Conservation (phyloP, 1,284 basidiomycete genomes). For the Leccinum ambiguum region DNA sequence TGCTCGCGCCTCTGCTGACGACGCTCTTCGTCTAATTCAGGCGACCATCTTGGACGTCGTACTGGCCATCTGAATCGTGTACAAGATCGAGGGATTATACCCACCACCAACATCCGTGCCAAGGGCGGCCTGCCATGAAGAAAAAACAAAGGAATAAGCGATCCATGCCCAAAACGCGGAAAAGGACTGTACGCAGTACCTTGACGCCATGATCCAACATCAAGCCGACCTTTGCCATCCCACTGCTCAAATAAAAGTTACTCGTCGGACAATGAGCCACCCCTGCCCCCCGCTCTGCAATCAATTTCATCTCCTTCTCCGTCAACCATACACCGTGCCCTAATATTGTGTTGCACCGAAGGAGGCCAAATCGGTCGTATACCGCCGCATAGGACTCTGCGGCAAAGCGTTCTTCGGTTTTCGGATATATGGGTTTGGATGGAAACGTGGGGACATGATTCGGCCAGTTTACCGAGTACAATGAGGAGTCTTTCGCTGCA, state of each 20-base stretch:
- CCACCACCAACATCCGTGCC: slow-evolving; percentile 92
- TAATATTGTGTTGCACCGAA: slow-evolving; percentile 81
- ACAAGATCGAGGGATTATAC: slow-evolving; percentile 80
- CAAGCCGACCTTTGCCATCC: slow-evolving; percentile 76
- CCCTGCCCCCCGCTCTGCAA: slow-evolving; percentile 67
- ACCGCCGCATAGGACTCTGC: slow-evolving; percentile 68
- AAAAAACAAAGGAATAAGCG: neutral
- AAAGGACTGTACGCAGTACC: slow-evolving; percentile 40
- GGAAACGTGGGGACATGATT: slow-evolving; percentile 53
- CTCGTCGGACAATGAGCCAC: slow-evolving; percentile 92
- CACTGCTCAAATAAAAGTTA: slow-evolving; percentile 89
- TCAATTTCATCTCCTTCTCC: slow-evolving; percentile 68
- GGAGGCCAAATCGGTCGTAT: slow-evolving; percentile 78
- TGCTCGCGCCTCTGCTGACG: slow-evolving; percentile 2
- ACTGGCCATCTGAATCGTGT: slow-evolving; percentile 77
- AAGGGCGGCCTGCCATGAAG: slow-evolving; percentile 58
- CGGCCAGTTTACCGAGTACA: slow-evolving; percentile 53
- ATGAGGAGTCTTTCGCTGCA: slow-evolving; percentile 72
- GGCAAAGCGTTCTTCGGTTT: slow-evolving; percentile 70
- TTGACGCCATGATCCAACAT: slow-evolving; percentile 87
- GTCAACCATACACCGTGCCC: slow-evolving; percentile 86
- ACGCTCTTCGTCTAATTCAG: slow-evolving; percentile 18
- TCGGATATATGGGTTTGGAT: slow-evolving; percentile 95
- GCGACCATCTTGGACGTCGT: slow-evolving; percentile 77
- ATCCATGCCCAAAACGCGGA: neutral